Evolutionary conservation across 108 stramenopile species (phyloP).

Genomic region (Cyclotella distinguenda): DNA sequence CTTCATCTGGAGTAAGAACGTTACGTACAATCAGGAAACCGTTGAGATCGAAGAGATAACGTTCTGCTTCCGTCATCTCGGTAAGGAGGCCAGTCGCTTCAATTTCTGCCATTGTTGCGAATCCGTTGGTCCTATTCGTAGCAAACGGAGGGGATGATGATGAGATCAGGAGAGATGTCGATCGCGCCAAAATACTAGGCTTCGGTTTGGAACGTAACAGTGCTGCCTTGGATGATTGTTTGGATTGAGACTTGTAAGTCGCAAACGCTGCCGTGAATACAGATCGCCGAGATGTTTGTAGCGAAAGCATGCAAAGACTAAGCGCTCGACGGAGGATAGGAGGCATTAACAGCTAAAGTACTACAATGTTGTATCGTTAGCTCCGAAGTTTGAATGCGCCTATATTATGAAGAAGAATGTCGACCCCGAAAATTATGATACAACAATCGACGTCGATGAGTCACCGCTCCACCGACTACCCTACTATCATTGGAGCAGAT

Average conservation of each 20-base stretch:
- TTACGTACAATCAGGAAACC: slow-evolving; percentile 81
- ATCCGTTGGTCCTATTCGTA: slow-evolving; percentile 20
- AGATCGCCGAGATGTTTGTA: slow-evolving; percentile 7
- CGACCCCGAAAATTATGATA: too few relatives aligned
- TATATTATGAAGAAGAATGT: background rate
- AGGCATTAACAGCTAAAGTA: background rate
- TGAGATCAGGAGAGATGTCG: slow-evolving; percentile 4
- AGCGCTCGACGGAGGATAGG: background rate
- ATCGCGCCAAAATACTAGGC: background rate
- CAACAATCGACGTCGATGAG: too few relatives aligned
- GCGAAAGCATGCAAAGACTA: slow-evolving; percentile 5
- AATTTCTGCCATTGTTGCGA: slow-evolving; percentile 33
- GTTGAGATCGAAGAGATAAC: slow-evolving; percentile 92
- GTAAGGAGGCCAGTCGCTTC: slow-evolving; percentile 10
- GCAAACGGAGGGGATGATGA: background rate
- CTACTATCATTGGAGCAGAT: too few relatives aligned
- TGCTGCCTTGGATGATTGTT: background rate
- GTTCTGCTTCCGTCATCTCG: slow-evolving; percentile 68
- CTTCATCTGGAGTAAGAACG: slow-evolving; percentile 80
- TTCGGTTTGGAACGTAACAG: background rate
- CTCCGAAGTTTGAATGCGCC: background rate
- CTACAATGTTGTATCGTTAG: background rate
- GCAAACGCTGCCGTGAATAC: slow-evolving; percentile 11
- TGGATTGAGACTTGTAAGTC: background rate
- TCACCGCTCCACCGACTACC: too few relatives aligned